phyloP scores from a whole-genome alignment of 331 rosid genomes.

The Erythrophleum ivorense region DNA sequence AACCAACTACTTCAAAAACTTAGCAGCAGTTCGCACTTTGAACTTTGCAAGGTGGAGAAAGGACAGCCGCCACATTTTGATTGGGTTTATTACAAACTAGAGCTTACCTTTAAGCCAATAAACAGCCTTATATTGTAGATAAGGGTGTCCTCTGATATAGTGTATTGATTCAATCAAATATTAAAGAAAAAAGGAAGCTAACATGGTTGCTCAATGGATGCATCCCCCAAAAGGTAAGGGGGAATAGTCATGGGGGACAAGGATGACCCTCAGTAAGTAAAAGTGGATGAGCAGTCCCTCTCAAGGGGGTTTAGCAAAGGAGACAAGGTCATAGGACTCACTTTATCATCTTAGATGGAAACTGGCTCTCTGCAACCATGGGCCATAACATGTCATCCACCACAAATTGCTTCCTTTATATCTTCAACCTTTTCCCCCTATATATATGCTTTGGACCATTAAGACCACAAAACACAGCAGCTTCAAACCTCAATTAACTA shows the following conservation, averaged over 20 bases:
- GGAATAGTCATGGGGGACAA: constrained; percentile 41
- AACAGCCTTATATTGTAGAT: constrained; percentile 7
- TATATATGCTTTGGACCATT: constrained; percentile 32
- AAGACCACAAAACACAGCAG: constrained; percentile 29
- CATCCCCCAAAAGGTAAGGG: constrained; percentile 24
- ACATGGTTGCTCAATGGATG: constrained; percentile 36
- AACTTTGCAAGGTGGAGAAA: background rate
- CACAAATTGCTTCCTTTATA: constrained; percentile 57
- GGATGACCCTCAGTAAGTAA: constrained; percentile 44
- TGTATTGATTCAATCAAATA: constrained; percentile 25
- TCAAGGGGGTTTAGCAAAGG: constrained; percentile 59
- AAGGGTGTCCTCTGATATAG: constrained; percentile 25
- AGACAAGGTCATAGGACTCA: constrained; percentile 49
- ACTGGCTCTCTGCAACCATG: constrained; percentile 47
- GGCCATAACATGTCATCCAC: constrained; percentile 63
- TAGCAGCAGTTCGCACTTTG: background rate
- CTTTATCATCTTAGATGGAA: constrained; percentile 53
- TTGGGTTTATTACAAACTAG: constrained; percentile 16
- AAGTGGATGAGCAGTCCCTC: constrained; percentile 65
- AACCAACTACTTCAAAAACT: background rate
- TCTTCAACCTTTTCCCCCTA: constrained; percentile 44
- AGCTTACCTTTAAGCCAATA: background rate
- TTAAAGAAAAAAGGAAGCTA: constrained; percentile 28
- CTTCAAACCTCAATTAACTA: constrained; percentile 17
- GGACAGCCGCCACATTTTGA: background rate